A percentile compares a stretch with the other conserved stretches of the same genome.
Evolutionary conservation across 1,284 basidiomycete genomes (phyloP).

Genomic region (Microstroma glucosiphilum): DNA sequence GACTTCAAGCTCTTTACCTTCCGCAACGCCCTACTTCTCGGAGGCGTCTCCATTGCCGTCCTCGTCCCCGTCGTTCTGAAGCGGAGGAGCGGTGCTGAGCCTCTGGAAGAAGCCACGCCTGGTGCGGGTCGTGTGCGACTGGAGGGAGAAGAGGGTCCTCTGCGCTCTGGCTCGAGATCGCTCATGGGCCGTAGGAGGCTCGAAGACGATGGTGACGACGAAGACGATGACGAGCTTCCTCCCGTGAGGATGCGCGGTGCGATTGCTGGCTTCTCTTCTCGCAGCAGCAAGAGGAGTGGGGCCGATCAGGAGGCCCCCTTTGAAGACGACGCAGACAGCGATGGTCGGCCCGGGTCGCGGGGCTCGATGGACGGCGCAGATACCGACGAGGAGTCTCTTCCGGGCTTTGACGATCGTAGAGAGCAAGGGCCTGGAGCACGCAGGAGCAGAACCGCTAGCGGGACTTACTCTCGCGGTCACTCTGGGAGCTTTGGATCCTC

Average conservation of each 20-base stretch:
- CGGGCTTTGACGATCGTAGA: not conserved
- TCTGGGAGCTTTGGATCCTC: too few species aligned
- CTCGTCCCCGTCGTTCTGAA: conserved; percentile 67
- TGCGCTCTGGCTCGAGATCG: not conserved
- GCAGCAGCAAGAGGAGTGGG: not conserved
- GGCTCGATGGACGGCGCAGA: not conserved
- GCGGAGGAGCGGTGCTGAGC: conserved; percentile 11
- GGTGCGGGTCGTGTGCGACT: conserved; percentile 10
- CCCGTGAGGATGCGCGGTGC: conserved; percentile 11
- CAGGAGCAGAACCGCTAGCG: too few species aligned
- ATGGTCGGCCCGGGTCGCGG: not conserved
- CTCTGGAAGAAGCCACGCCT: conserved; percentile 14
- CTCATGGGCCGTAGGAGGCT: not conserved
- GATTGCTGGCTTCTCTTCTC: not conserved
- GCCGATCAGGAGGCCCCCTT: not conserved
- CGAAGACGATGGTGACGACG: conserved; percentile 12
- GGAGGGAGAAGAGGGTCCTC: conserved; percentile 9
- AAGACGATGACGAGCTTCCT: conserved; percentile 22
- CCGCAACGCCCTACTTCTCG: conserved; percentile 74
- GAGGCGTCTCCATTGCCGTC: conserved; percentile 78
- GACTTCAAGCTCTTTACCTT: conserved; percentile 88
- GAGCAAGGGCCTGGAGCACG: not conserved
- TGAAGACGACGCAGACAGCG: not conserved
- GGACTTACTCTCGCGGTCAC: too few species aligned
- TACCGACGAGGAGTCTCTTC: not conserved